Base-by-base conservation (phyloP, 768 basidiomycete genomes). In the Amanita pseudoporphyria region DNA sequence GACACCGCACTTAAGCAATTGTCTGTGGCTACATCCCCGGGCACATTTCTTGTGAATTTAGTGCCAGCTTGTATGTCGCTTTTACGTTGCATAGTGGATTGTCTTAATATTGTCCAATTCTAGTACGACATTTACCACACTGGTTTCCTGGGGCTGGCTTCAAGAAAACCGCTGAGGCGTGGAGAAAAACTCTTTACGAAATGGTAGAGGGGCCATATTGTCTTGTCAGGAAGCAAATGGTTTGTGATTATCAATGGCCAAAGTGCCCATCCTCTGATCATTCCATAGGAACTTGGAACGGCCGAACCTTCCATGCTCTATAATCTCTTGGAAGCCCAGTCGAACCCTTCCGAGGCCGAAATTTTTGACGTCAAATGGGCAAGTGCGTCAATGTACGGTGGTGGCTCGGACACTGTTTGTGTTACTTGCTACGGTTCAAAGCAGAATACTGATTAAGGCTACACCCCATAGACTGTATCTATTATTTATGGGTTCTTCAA, bases 61-160 rank as follows among this genome's bases (percentile, higher is more conserved):
- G 45, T 64, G 16, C 62, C 62, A 5, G 36, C 49, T 2, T 53
- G 41, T 22, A 21, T 6, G 43, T 13, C n/a, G 3, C 10, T 22
- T 18, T 28, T 36, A 44, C 16, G 14, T 12, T 26, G 4, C 21
- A 37, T 28, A 28, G 26, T 7, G n/a, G n/a, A 28, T 7, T 4
- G 26, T 22, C 18, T 21, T 47, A 22, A 12, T 21, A 3, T 39
- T 14, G 30, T 35, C 10, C 32, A 37, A 7, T 41, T 3, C 3
- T 32, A 60, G 62, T 77, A 51, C 67, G 68, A 57, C 62, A 72
- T 32, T 53, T 77, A 10, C 75, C 76, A 0, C 60, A 54, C 32
- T 77, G 73, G 71, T 37, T 76, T 9, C 74, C 73, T 5, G 76
- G 76, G 0, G 69, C 71, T n/a, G 64, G 64, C 1, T 77, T 77